A percentile compares a stretch with the other conserved stretches of the same genome.
Evolutionary conservation across 306 rosid genomes (phyloP).

Genomic region (Luffa aegyptiaca): DNA sequence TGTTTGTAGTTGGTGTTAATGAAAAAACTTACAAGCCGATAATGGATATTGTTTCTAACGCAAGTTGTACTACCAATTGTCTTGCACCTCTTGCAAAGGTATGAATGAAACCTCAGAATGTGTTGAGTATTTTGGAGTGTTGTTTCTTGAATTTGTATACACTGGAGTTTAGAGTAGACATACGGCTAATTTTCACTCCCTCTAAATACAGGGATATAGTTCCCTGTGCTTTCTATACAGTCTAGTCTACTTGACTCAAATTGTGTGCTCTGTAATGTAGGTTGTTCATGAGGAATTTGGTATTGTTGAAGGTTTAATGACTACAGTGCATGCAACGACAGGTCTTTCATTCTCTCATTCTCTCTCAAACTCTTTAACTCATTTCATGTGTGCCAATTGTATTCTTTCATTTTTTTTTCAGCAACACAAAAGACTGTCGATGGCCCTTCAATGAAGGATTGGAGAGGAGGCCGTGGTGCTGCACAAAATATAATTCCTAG

Average conservation of each 20-base stretch:
- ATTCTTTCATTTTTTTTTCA: slow-evolving; percentile 18
- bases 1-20: slow-evolving; percentile 95
- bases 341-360: slow-evolving; percentile 31
- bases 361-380: background rate
- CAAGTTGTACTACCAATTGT: slow-evolving; percentile 97
- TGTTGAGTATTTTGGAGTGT: background rate
- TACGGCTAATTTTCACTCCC: background rate
- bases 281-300: slow-evolving; percentile 96
- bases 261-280: slow-evolving; percentile 22
- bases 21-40: slow-evolving; percentile 61
- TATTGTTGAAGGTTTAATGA: slow-evolving; percentile 92
- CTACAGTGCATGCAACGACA: slow-evolving; percentile 99
- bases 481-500: slow-evolving; percentile 93
- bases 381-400: background rate
- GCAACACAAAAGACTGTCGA: slow-evolving; percentile 99
- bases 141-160: background rate
- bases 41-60: slow-evolving; percentile 93
- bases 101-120: slow-evolving; percentile 14
- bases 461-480: slow-evolving; percentile 99
- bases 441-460: slow-evolving; percentile 98
- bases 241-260: background rate
- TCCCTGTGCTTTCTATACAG: background rate
- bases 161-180: background rate
- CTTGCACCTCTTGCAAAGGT: slow-evolving; percentile 99
- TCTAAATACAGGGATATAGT: background rate